phyloP scores from a whole-genome alignment of 2,329 filamentous ascomycete species.

The Aspergillus clavatus region DNA sequence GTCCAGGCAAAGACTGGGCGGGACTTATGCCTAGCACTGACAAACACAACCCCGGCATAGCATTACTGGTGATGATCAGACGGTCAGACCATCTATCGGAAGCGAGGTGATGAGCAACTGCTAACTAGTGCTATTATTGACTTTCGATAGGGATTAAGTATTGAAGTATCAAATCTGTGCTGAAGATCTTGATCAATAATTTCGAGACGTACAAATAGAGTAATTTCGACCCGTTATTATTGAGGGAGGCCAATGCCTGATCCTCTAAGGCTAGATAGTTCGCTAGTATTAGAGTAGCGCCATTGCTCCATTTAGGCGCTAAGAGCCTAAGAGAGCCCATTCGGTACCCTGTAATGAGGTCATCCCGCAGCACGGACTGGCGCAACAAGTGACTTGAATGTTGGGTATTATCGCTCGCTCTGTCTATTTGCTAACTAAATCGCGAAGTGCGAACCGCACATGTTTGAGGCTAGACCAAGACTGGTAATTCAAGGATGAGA shows the following conservation, averaged over 20 bases:
- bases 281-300: conserved; percentile 1
- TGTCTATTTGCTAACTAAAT: too few relatives aligned
- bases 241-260: conserved; percentile 1
- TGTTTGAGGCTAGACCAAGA: background rate
- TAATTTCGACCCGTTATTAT: background rate
- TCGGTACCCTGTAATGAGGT: conserved; percentile 18
- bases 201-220: background rate
- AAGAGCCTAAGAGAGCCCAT: conserved; percentile 7
- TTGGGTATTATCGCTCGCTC: too few relatives aligned
- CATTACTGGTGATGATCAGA: background rate
- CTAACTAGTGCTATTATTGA: too few relatives aligned
- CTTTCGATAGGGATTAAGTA: too few relatives aligned
- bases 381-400: conserved; percentile 10
- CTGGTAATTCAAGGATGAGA: background rate
- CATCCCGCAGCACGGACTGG: conserved; percentile 12
- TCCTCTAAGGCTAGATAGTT: too few relatives aligned
- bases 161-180: background rate
- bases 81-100: background rate
- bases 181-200: background rate
- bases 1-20: too few relatives aligned
- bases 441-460: too few relatives aligned
- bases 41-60: too few relatives aligned
- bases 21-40: background rate
- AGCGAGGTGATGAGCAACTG: too few relatives aligned
- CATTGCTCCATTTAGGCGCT: conserved; percentile 10